Evolutionary conservation across 2,329 filamentous ascomycete species (phyloP), one percentile per base, ranked within the genome.

Genomic region (Balansia obtecta): DNA sequence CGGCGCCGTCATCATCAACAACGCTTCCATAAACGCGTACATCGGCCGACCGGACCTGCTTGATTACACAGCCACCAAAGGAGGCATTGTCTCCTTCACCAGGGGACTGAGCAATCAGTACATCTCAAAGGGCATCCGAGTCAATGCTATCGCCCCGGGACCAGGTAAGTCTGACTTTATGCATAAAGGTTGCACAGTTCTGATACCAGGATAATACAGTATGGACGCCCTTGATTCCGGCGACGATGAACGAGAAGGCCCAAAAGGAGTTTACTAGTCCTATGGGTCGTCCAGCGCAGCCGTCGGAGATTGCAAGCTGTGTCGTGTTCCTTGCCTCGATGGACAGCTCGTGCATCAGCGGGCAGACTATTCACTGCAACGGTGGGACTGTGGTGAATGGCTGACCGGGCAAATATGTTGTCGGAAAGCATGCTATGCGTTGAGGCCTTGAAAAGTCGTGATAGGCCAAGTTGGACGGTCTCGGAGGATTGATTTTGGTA

Each of bases 1-100:
- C n/a, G 87, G 88, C 37, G 76, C 80, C 50, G 82, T 80, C 27
- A 88, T 94, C 64, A 88, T 94, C 75, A 93, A 91, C 71, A 89
- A 88, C 63, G 82, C 86, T 43, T 89, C 85, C 33, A 83, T 93
- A 63, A 91, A 91, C 64, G 85, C 83, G 27, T 93, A 91, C 68
- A 78, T 89, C 52, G 87, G 87, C 39, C 83, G 86, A 1, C 83
- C 83, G 0, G 86, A 91, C 59, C 75, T 91, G 2, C 77, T 93
- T 46, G 86, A 93, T 66, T 91, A 93, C 69, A 89, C 86, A 0
- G 81, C 83, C 1, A 88, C 83, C 27, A 88, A 87, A 64, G 86
- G 86, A 37, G 86, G 85, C 49, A 84, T 93, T 56, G 69, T 91
- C 3, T 77, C 86, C 2, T 93, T 93, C 67, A 91, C 86, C 0